Evolutionary conservation across 2,329 filamentous ascomycete genomes (phyloP).

Genomic region (Botrytis aclada): DNA sequence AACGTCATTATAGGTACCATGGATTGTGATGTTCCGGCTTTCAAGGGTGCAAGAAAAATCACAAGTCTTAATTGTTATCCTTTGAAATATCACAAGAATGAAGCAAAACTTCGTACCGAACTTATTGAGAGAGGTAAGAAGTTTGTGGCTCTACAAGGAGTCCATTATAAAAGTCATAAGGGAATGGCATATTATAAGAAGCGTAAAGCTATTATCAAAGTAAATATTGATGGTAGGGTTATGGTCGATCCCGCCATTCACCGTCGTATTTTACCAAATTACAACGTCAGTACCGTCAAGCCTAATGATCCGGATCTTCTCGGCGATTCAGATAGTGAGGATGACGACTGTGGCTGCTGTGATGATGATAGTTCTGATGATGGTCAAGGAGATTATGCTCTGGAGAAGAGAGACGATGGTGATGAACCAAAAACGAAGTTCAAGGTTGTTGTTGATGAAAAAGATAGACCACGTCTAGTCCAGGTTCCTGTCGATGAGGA

Average conservation of each 20-base stretch:
- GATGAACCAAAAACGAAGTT: conserved; percentile 39
- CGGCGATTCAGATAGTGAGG: conserved; percentile 48
- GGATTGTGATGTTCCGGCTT: conserved; percentile 65
- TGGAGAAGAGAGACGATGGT: conserved; percentile 28
- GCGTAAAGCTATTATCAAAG: conserved; percentile 70
- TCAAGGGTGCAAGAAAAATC: conserved; percentile 81
- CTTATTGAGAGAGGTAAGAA: conserved; percentile 80
- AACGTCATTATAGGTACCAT: conserved; percentile 45
- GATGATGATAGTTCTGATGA: conserved; percentile 39
- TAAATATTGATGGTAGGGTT: conserved; percentile 81
- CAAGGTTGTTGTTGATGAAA: conserved; percentile 44
- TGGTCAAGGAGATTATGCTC: conserved; percentile 35
- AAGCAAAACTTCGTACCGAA: conserved; percentile 59
- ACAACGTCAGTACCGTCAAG: conserved; percentile 70
- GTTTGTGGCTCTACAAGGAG: conserved; percentile 76
- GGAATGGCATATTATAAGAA: conserved; percentile 84
- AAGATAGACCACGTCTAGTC: conserved; percentile 50
- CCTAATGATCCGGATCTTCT: conserved; percentile 65
- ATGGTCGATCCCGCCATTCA: conserved; percentile 87
- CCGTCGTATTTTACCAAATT: conserved; percentile 82
- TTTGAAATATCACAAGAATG: conserved; percentile 73
- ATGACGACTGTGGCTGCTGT: conserved; percentile 41
- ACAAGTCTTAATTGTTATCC: conserved; percentile 75
- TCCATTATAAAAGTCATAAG: conserved; percentile 78
- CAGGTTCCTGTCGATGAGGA: conserved; percentile 54